phyloP scores from a whole-genome alignment of 1,284 basidiomycete species.

The Fomitopsis pinicola region DNA sequence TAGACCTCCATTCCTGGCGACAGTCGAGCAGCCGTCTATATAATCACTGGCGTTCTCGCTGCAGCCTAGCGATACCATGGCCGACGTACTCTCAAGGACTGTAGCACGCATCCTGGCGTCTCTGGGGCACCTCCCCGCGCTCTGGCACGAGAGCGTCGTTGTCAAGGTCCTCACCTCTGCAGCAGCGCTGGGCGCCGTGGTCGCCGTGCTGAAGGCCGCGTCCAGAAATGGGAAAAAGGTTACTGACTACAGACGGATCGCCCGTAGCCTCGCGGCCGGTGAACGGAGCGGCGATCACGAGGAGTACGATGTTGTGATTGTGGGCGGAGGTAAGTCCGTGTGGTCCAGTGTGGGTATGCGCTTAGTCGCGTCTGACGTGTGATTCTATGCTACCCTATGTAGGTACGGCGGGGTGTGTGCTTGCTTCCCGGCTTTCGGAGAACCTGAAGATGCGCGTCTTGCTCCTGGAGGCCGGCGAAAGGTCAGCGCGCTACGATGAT shows the following conservation, averaged over 20 bases:
- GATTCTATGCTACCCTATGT: background rate
- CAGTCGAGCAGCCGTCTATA: no score
- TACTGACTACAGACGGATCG: constrained; percentile 10
- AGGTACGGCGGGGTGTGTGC: constrained; percentile 68
- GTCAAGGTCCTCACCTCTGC: background rate
- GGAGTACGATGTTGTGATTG: constrained; percentile 54
- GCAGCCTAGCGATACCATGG: background rate
- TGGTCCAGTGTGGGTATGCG: background rate
- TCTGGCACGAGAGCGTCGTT: background rate
- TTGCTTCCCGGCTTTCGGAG: constrained; percentile 63
- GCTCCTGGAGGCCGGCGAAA: constrained; percentile 61
- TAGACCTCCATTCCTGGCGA: no score
- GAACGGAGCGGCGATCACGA: constrained; percentile 27
- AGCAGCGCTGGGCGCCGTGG: constrained; percentile 2
- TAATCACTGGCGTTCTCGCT: background rate
- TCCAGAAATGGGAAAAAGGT: constrained; percentile 3
- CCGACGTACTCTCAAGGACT: background rate
- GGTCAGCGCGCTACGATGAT: constrained; percentile 32
- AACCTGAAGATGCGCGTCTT: constrained; percentile 51
- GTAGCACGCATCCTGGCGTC: background rate
- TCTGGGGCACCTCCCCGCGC: background rate
- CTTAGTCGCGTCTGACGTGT: background rate
- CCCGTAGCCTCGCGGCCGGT: constrained; percentile 7
- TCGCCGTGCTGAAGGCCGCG: background rate
- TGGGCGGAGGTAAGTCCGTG: constrained; percentile 51